A percentile compares a stretch with the other conserved stretches of the same genome.
These are phyloP conservation scores for Geum urbanum DNA, from an alignment of 306 rosid genomes.

Conservation along the genomic window DNA sequence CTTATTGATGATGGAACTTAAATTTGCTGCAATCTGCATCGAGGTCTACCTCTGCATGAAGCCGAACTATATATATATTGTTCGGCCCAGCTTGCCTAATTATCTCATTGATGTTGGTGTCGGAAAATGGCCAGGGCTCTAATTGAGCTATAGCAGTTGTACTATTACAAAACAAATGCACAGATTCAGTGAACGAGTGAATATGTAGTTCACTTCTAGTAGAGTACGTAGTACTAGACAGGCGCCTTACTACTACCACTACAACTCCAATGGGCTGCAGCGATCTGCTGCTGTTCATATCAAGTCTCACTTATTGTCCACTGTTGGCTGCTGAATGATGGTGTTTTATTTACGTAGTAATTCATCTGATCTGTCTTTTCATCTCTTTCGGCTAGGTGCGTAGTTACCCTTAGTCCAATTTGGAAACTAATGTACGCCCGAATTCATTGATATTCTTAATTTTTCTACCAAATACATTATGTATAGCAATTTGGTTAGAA, in stretches of 20 bases:
- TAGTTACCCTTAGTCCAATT: too few species aligned
- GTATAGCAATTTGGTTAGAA: slow-evolving; percentile 7
- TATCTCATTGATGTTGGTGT: background rate
- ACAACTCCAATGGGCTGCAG: background rate
- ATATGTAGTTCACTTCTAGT: too few species aligned
- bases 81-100: too few species aligned
- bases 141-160: too few species aligned
- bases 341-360: too few species aligned
- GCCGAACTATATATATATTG: background rate
- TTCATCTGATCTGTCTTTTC: too few species aligned
- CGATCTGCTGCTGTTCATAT: background rate
- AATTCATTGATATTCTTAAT: background rate
- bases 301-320: background rate
- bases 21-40: background rate
- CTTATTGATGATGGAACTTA: background rate
- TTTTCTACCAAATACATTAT: slow-evolving; percentile 15
- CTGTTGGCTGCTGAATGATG: background rate
- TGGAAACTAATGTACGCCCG: background rate
- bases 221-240: background rate
- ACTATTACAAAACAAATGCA: too few species aligned
- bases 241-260: background rate
- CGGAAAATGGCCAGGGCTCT: background rate
- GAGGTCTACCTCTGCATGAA: background rate
- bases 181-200: too few species aligned
- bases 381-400: too few species aligned